phyloP scores from a whole-genome alignment of 805 yeast species.

The Ascoidea rubescens region DNA sequence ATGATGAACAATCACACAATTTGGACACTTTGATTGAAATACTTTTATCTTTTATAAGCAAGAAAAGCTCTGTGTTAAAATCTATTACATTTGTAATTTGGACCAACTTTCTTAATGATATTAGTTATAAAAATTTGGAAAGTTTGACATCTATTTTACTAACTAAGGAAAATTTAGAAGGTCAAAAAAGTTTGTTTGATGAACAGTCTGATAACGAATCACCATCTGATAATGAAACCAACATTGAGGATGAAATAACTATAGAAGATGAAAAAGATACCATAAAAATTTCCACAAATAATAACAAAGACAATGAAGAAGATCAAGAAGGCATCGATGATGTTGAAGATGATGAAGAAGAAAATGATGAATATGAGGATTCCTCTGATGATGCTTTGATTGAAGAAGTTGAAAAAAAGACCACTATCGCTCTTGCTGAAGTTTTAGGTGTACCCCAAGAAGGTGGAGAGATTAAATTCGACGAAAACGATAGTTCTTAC shows the following conservation, averaged over 20 bases:
- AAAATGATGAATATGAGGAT: constrained; percentile 9
- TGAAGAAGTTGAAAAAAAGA: constrained; percentile 8
- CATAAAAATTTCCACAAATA: background rate
- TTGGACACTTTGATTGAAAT: constrained; percentile 10
- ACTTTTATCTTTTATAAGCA: constrained; percentile 6
- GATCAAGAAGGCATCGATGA: constrained; percentile 8
- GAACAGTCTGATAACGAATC: constrained; percentile 30
- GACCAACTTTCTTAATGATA: constrained; percentile 37
- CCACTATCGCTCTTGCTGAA: constrained; percentile 8
- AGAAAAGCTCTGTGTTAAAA: constrained; percentile 38
- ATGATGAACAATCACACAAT: constrained; percentile 1
- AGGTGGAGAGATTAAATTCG: background rate
- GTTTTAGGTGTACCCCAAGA: constrained; percentile 8
- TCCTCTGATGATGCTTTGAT: constrained; percentile 11
- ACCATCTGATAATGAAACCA: constrained; percentile 13
- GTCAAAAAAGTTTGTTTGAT: constrained; percentile 59
- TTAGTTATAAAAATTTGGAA: constrained; percentile 30
- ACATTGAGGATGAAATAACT: constrained; percentile 17
- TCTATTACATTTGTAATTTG: constrained; percentile 42
- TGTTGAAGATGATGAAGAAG: constrained; percentile 11
- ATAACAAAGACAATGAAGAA: constrained; percentile 3
- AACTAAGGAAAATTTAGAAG: constrained; percentile 69
- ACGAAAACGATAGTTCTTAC: background rate
- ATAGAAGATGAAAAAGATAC: constrained; percentile 18
- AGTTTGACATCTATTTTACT: constrained; percentile 39